These are phyloP conservation scores for Eimeria tenella DNA, from an alignment of 169 alveolate species.

Conservation along the genomic window DNA sequence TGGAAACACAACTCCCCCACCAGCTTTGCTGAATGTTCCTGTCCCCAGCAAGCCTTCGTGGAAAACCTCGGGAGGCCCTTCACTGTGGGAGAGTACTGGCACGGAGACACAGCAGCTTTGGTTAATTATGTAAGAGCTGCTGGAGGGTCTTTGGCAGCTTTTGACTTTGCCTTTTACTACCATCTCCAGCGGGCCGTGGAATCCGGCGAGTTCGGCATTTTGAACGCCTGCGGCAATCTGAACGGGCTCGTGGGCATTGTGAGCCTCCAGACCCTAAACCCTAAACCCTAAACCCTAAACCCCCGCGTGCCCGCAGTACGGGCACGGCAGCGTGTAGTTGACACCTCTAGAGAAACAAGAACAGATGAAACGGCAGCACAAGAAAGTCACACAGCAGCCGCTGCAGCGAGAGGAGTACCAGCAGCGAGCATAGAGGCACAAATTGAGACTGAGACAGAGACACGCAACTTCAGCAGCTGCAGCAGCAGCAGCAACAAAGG, in stretches of 20 bases:
- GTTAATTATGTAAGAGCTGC: conserved; percentile 64
- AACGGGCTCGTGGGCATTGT: conserved; percentile 63
- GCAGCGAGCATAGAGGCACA: no score
- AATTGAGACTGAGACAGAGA: neutral
- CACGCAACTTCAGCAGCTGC: no score
- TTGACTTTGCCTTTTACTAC: conserved; percentile 63
- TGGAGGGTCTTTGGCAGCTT: conserved; percentile 59
- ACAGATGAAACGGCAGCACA: no score
- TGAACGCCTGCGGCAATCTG: conserved; percentile 39
- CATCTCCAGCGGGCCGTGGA: conserved; percentile 51
- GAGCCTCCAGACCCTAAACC: no score
- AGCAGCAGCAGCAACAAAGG: no score
- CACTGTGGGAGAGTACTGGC: conserved; percentile 71
- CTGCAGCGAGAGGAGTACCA: no score
- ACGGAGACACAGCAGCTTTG: conserved; percentile 26
- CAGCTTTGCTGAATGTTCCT: no score
- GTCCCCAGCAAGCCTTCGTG: conserved; percentile 27
- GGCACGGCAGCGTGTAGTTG: neutral
- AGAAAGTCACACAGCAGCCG: no score
- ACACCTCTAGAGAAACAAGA: neutral
- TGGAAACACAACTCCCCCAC: no score
- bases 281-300: no score
- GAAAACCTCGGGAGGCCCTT: conserved; percentile 62
- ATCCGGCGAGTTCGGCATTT: neutral
- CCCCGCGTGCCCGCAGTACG: no score